Percentiles rank a stretch among this genome's conserved stretches.
phyloP scores from a whole-genome alignment of 192 early-diverging fungal species.

The Linnemannia schmuckeri region DNA sequence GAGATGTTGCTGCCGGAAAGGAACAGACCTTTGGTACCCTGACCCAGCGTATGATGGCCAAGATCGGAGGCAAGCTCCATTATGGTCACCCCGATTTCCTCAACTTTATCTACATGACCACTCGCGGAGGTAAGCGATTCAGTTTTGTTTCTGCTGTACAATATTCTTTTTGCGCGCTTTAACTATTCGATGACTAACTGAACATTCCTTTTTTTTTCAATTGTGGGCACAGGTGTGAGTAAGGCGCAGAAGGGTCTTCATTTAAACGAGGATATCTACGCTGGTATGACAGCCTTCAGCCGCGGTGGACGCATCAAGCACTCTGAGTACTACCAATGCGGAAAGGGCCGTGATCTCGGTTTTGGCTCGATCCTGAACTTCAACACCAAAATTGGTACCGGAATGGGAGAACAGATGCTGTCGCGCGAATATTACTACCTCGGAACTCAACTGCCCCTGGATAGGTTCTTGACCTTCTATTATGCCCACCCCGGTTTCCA shows the following conservation, averaged over 20 bases:
- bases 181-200: neutral
- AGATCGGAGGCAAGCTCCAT: constrained; percentile 85
- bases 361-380: constrained; percentile 92
- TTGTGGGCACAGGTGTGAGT: constrained; percentile 68
- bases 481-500: constrained; percentile 93
- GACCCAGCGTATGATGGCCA: constrained; percentile 88
- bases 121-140: constrained; percentile 74
- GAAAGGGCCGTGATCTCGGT: constrained; percentile 91
- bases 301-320: constrained; percentile 91
- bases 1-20: constrained; percentile 92
- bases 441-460: constrained; percentile 85
- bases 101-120: constrained; percentile 90
- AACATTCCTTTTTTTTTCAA: neutral
- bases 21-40: constrained; percentile 90
- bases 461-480: constrained; percentile 90
- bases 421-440: constrained; percentile 95
- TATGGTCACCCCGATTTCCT: constrained; percentile 94
- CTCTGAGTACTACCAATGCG: constrained; percentile 92
- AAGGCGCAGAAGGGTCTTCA: constrained; percentile 93
- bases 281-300: constrained; percentile 90
- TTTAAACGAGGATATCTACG: constrained; percentile 94
- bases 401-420: constrained; percentile 94
- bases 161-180: neutral
- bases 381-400: constrained; percentile 91
- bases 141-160: neutral